Conservation (phyloP, 225 moss, liverwort and hornwort species). For the Sphagnum tenellum region DNA sequence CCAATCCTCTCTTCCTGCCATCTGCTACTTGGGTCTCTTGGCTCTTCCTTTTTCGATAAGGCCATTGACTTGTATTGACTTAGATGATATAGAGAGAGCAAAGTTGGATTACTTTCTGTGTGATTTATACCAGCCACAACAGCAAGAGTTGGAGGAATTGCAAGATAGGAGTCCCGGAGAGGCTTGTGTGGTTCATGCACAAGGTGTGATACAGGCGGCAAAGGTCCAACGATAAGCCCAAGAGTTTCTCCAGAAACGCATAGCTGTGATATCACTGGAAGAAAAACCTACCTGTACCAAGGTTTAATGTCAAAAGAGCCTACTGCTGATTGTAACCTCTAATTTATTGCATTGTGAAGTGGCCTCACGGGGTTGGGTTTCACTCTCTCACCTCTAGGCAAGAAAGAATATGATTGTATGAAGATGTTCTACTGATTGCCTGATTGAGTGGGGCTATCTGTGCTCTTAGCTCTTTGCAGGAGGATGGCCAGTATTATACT, state of each 20-base stretch:
- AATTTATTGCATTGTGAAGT: not conserved
- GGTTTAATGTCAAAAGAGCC: slow-evolving; percentile 14
- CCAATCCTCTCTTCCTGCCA: not conserved
- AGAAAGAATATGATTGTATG: too few relatives aligned
- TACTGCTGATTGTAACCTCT: not conserved
- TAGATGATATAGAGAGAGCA: too few relatives aligned
- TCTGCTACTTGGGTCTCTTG: too few relatives aligned
- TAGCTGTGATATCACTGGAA: slow-evolving; percentile 57
- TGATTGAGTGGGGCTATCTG: too few relatives aligned
- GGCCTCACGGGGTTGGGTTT: too few relatives aligned
- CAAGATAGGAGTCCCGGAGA: slow-evolving; percentile 60
- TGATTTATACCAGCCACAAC: slow-evolving; percentile 3
- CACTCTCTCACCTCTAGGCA: too few relatives aligned
- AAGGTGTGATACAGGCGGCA: slow-evolving; percentile 57
- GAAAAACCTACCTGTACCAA: slow-evolving; percentile 26
- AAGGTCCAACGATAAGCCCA: slow-evolving; percentile 30
- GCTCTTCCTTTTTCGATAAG: too few relatives aligned
- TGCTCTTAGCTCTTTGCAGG: slow-evolving; percentile 16
- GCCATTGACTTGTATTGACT: too few relatives aligned
- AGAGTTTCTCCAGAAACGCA: slow-evolving; percentile 64
- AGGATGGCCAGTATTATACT: slow-evolving; percentile 39
- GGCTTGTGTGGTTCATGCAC: slow-evolving; percentile 85
- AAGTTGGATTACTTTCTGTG: too few relatives aligned
- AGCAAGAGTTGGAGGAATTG: slow-evolving; percentile 46
- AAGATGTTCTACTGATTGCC: too few relatives aligned